phyloP scores from a whole-genome alignment of 371 early-diverging fungal species.

The Mortierella sp. region DNA sequence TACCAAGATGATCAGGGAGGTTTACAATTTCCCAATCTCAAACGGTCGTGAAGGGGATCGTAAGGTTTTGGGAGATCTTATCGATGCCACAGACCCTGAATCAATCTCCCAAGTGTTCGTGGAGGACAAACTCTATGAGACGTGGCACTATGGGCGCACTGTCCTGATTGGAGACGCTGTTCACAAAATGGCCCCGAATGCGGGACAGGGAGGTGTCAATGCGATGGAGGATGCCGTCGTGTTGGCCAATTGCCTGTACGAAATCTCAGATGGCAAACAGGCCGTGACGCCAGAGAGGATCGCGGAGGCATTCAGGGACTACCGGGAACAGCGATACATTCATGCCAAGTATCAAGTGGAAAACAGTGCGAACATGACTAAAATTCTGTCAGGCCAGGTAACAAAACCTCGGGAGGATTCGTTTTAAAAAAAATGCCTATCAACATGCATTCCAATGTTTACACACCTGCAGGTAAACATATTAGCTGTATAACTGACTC shows the following conservation, averaged over 20 bases:
- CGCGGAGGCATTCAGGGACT: constrained; percentile 12
- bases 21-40: constrained; percentile 6
- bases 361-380: constrained; percentile 16
- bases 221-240: constrained; percentile 40
- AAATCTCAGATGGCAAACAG: constrained; percentile 4
- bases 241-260: constrained; percentile 34
- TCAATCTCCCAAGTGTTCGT: constrained; percentile 28
- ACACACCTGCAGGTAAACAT: too few relatives aligned
- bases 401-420: neutral
- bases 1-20: constrained; percentile 14
- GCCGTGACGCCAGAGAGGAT: constrained; percentile 8
- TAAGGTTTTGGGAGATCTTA: constrained; percentile 14
- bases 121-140: constrained; percentile 30
- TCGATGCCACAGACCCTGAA: constrained; percentile 22
- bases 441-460: too few relatives aligned
- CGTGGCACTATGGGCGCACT: constrained; percentile 19
- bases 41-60: constrained; percentile 2
- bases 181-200: constrained; percentile 26
- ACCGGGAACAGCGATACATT: constrained; percentile 15
- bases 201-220: constrained; percentile 29
- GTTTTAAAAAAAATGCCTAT: too few relatives aligned
- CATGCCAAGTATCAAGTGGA: constrained; percentile 31
- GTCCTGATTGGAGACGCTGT: constrained; percentile 39
- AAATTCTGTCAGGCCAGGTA: constrained; percentile 28
- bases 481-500: too few relatives aligned